phyloP scores from a whole-genome alignment of 1,284 basidiomycete genomes.

The Boletus sp. region DNA sequence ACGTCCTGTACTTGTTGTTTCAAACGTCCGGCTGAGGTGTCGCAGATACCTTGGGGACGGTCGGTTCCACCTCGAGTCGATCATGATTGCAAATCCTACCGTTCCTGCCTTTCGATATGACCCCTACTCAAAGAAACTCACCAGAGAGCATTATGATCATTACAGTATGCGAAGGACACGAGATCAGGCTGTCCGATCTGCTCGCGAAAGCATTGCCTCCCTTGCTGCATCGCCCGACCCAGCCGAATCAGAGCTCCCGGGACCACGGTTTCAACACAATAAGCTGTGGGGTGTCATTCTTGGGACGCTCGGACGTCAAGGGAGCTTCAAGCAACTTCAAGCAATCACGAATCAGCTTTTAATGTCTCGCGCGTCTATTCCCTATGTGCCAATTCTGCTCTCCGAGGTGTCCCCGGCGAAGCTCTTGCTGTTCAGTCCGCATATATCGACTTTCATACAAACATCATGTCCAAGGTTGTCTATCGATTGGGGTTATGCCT shows the following conservation, averaged over 20 bases:
- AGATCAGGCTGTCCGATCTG: constrained; percentile 77
- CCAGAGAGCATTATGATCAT: constrained; percentile 92
- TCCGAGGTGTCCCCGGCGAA: constrained; percentile 97
- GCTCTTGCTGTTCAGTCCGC: constrained; percentile 79
- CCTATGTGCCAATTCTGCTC: constrained; percentile 87
- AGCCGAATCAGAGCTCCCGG: neutral
- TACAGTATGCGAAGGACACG: constrained; percentile 81
- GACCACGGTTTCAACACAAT: constrained; percentile 4
- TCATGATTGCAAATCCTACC: constrained; percentile 99
- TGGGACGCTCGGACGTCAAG: constrained; percentile 95
- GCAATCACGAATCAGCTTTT: constrained; percentile 76
- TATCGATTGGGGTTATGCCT: constrained; percentile 99
- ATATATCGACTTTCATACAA: constrained; percentile 90
- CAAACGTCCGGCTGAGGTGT: constrained; percentile 20
- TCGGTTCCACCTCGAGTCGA: constrained; percentile 96
- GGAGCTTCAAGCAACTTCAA: constrained; percentile 89
- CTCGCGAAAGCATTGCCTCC: constrained; percentile 63
- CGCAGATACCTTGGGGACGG: constrained; percentile 97
- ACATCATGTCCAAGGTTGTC: constrained; percentile 95
- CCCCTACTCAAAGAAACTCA: constrained; percentile 97
- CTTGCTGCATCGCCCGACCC: constrained; percentile 20
- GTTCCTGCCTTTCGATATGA: constrained; percentile 98
- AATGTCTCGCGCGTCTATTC: constrained; percentile 57
- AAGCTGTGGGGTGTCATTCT: constrained; percentile 92
- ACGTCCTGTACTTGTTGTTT: constrained; percentile 36